Percentiles rank a stretch among this genome's conserved stretches.
These are phyloP conservation scores for Aspergillus novofumigatus DNA, from an alignment of 2,329 filamentous ascomycete species.

Conservation along the genomic window DNA sequence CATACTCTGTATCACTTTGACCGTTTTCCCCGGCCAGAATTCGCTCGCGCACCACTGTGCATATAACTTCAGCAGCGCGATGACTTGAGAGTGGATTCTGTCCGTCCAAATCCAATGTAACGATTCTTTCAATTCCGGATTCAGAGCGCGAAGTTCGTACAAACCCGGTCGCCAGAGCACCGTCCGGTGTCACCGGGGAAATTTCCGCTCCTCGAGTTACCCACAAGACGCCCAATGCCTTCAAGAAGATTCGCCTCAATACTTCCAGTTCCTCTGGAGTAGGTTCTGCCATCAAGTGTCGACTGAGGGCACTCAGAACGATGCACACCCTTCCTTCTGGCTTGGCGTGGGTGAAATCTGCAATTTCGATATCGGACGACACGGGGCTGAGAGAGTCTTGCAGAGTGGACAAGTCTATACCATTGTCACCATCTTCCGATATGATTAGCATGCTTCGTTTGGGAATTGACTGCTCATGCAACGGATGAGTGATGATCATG, in stretches of 20 bases:
- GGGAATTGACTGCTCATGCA: neutral
- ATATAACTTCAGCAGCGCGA: slow-evolving; percentile 8
- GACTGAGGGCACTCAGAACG: slow-evolving; percentile 12
- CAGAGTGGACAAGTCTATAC: neutral
- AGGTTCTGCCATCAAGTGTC: neutral
- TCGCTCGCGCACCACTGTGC: slow-evolving; percentile 7
- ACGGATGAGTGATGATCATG: slow-evolving; percentile 1
- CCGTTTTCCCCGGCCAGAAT: slow-evolving; percentile 1
- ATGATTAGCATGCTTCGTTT: slow-evolving; percentile 11
- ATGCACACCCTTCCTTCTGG: slow-evolving; percentile 15
- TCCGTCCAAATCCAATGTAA: slow-evolving; percentile 22
- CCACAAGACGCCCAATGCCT: slow-evolving; percentile 19
- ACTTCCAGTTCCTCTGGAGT: slow-evolving; percentile 3
- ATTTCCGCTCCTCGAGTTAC: slow-evolving; percentile 18
- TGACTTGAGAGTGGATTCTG: slow-evolving; percentile 2
- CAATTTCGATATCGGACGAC: slow-evolving; percentile 3
- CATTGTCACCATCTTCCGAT: neutral
- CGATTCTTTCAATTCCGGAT: slow-evolving; percentile 16
- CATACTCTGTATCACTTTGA: slow-evolving; percentile 22
- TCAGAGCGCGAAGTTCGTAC: slow-evolving; percentile 25
- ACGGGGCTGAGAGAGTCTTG: neutral
- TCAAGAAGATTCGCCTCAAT: slow-evolving; percentile 16
- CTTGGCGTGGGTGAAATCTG: slow-evolving; percentile 5
- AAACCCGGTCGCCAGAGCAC: slow-evolving; percentile 18
- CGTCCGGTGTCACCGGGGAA: slow-evolving; percentile 10